A percentile compares a stretch with the other conserved stretches of the same genome.
These are phyloP conservation scores for Aaosphaeria arxii DNA, from an alignment of 2,329 filamentous ascomycete species.

Conservation along the genomic window DNA sequence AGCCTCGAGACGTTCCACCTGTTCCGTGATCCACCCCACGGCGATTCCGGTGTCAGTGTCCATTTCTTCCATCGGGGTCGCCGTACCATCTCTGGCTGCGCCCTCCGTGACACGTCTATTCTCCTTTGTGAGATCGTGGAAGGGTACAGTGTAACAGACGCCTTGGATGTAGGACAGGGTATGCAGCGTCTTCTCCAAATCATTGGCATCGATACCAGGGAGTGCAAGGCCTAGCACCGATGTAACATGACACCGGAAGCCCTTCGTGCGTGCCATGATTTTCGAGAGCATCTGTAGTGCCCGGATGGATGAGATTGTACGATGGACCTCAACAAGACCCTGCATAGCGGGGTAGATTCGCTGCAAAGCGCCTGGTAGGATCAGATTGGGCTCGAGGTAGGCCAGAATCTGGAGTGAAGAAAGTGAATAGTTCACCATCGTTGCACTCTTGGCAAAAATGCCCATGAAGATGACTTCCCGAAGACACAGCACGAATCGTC, in stretches of 20 bases:
- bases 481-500: slow-evolving; percentile 82
- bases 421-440: slow-evolving; percentile 87
- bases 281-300: slow-evolving; percentile 89
- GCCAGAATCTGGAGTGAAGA: slow-evolving; percentile 86
- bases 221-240: slow-evolving; percentile 88
- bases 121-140: slow-evolving; percentile 73
- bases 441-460: slow-evolving; percentile 91
- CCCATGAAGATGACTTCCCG: slow-evolving; percentile 97
- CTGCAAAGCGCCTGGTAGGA: slow-evolving; percentile 89
- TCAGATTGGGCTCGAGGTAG: slow-evolving; percentile 85
- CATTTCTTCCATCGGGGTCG: slow-evolving; percentile 31
- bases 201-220: slow-evolving; percentile 95
- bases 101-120: slow-evolving; percentile 21
- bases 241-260: slow-evolving; percentile 95
- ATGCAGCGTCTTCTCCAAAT: slow-evolving; percentile 93
- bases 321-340: slow-evolving; percentile 93
- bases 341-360: slow-evolving; percentile 96
- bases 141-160: slow-evolving; percentile 93
- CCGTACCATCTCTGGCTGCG: slow-evolving; percentile 18
- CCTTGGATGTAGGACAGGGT: slow-evolving; percentile 94
- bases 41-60: slow-evolving; percentile 58
- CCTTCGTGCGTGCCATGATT: slow-evolving; percentile 87
- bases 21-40: slow-evolving; percentile 87
- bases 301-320: slow-evolving; percentile 89
- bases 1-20: slow-evolving; percentile 90